A percentile compares a stretch with the other conserved stretches of the same genome.
phyloP scores from a whole-genome alignment of 2,329 filamentous ascomycete species.

The Lasiodiplodia sp. region DNA sequence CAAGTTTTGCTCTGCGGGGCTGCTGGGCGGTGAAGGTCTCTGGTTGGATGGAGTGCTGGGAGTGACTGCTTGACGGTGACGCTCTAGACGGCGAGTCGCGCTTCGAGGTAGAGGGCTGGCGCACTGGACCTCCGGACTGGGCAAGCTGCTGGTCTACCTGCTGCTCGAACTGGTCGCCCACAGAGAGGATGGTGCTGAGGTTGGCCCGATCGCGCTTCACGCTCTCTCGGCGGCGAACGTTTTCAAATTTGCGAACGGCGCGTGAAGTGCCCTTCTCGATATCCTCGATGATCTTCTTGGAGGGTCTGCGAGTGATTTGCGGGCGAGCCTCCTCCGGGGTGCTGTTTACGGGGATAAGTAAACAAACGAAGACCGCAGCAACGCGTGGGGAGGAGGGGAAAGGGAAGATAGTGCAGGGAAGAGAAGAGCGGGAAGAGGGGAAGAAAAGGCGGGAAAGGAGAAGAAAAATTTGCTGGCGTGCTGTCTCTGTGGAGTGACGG shows the following conservation, averaged over 20 bases:
- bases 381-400: slow-evolving; percentile 18
- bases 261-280: slow-evolving; percentile 39
- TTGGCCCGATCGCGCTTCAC: slow-evolving; percentile 23
- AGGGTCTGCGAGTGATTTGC: slow-evolving; percentile 31
- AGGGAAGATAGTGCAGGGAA: neutral
- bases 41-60: slow-evolving; percentile 4
- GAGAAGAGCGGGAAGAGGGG: slow-evolving; percentile 8
- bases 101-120: slow-evolving; percentile 36
- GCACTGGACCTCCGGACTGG: slow-evolving; percentile 29
- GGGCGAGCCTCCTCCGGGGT: slow-evolving; percentile 17
- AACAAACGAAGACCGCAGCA: slow-evolving; percentile 17
- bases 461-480: slow-evolving; percentile 34
- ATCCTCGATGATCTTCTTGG: slow-evolving; percentile 49
- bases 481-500: slow-evolving; percentile 28
- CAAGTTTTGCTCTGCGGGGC: slow-evolving; percentile 7
- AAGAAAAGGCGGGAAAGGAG: slow-evolving; percentile 29
- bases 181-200: slow-evolving; percentile 28
- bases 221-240: slow-evolving; percentile 23
- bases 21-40: neutral
- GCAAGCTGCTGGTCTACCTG: slow-evolving; percentile 13
- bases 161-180: slow-evolving; percentile 29
- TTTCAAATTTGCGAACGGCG: slow-evolving; percentile 24
- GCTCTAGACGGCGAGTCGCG: slow-evolving; percentile 28
- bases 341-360: slow-evolving; percentile 22
- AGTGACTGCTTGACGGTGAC: slow-evolving; percentile 2